Percentiles rank a stretch among this genome's conserved stretches.
Evolutionary conservation across 73 alveolate genomes (phyloP).

Genomic region (Tetrahymena elliotti): DNA sequence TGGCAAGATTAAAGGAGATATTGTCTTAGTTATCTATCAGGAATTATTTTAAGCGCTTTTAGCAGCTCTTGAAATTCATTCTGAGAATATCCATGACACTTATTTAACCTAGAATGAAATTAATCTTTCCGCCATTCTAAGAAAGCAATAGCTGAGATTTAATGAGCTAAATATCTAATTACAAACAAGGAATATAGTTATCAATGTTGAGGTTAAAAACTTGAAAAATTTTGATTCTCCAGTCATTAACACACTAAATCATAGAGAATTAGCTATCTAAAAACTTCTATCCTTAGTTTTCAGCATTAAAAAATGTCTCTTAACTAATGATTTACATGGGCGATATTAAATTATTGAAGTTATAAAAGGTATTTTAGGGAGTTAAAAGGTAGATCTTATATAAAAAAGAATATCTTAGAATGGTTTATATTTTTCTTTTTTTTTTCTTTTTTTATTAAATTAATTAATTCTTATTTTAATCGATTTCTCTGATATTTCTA

Average conservation of each 20-base stretch:
- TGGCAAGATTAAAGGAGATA: neutral
- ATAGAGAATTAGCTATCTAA: neutral
- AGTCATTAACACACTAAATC: neutral
- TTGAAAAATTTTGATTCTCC: neutral
- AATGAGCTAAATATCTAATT: neutral
- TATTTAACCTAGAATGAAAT: neutral
- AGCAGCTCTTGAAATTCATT: neutral
- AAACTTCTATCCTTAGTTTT: neutral
- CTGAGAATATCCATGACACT: neutral
- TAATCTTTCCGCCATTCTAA: neutral
- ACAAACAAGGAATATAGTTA: neutral
- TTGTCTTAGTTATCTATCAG: neutral
- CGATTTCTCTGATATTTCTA: neutral
- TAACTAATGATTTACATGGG: neutral
- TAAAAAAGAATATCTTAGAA: neutral
- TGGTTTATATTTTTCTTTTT: neutral
- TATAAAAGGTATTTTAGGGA: neutral
- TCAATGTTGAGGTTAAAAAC: neutral
- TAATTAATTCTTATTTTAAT: neutral
- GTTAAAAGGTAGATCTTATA: neutral
- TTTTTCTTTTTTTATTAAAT: neutral
- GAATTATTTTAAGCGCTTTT: neutral
- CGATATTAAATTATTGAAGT: neutral
- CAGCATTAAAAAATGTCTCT: neutral
- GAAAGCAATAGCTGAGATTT: neutral